phyloP scores from a whole-genome alignment of 2,329 filamentous ascomycete genomes.

The Macrophomina phaseolina region DNA sequence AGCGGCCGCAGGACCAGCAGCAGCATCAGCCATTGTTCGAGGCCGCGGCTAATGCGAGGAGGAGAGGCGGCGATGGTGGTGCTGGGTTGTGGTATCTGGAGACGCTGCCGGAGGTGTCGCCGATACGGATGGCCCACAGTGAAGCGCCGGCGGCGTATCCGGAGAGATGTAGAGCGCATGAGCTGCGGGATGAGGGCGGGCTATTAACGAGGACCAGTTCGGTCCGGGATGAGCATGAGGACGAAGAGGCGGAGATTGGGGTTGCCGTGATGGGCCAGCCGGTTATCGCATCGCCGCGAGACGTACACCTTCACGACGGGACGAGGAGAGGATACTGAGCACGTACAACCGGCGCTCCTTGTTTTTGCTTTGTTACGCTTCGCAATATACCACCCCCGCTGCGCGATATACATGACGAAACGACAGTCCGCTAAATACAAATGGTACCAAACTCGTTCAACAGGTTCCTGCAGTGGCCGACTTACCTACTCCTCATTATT shows the following conservation, averaged over 20 bases:
- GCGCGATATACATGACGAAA: too few relatives aligned
- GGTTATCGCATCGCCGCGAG: not conserved
- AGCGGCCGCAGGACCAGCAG: too few relatives aligned
- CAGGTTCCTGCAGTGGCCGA: too few relatives aligned
- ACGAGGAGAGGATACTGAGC: too few relatives aligned
- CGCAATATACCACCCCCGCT: not conserved
- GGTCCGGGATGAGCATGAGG: not conserved
- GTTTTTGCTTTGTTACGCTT: not conserved
- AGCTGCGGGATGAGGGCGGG: not conserved
- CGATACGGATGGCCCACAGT: not conserved
- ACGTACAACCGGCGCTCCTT: not conserved
- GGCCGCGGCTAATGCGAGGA: not conserved
- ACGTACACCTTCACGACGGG: too few relatives aligned
- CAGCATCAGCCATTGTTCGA: too few relatives aligned
- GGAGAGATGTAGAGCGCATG: not conserved
- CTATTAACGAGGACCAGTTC: not conserved
- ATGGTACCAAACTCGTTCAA: too few relatives aligned
- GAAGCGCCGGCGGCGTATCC: not conserved
- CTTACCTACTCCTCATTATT: too few relatives aligned
- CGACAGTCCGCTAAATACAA: not conserved
- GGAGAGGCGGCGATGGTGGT: not conserved
- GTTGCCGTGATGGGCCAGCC: not conserved
- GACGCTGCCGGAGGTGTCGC: not conserved
- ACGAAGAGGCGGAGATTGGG: not conserved
- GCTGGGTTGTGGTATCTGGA: not conserved